phyloP scores from a whole-genome alignment of 495 filamentous ascomycete genomes.

The Glutinoglossum americanum region DNA sequence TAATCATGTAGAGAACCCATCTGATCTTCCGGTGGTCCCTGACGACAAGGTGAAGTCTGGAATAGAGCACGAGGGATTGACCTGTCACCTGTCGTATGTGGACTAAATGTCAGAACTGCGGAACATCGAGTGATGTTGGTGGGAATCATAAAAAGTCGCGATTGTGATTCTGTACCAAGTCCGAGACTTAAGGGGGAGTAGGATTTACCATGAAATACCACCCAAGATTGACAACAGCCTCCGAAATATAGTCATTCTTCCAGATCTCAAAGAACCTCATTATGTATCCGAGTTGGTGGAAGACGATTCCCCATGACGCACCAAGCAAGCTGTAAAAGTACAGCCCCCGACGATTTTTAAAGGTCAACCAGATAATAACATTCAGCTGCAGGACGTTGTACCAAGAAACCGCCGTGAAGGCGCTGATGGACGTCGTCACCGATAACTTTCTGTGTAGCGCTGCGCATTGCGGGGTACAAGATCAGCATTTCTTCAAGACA shows the following conservation, averaged over 20 bases:
- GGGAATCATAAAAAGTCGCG: too few species aligned
- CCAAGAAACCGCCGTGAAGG: conserved; percentile 29
- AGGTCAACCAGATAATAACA: conserved; percentile 32
- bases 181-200: neutral
- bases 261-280: conserved; percentile 15
- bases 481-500: too few species aligned
- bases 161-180: too few species aligned
- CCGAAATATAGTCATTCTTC: conserved; percentile 10
- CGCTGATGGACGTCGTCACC: conserved; percentile 34
- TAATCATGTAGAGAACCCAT: conserved; percentile 10
- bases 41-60: conserved; percentile 20
- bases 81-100: neutral
- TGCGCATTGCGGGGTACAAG: too few species aligned
- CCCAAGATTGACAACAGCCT: conserved; percentile 16
- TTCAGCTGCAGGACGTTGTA: conserved; percentile 34
- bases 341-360: conserved; percentile 27
- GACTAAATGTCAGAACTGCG: too few species aligned
- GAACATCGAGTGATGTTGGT: too few species aligned
- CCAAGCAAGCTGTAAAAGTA: conserved; percentile 38
- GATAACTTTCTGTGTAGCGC: too few species aligned
- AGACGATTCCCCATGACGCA: conserved; percentile 23
- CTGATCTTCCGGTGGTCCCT: conserved; percentile 9
- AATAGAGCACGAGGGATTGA: conserved; percentile 19
- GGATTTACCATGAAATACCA: conserved; percentile 17
- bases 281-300: conserved; percentile 19